Evolutionary conservation across 2,329 filamentous ascomycete genomes (phyloP).

Genomic region (Trichoderma semiorbis): DNA sequence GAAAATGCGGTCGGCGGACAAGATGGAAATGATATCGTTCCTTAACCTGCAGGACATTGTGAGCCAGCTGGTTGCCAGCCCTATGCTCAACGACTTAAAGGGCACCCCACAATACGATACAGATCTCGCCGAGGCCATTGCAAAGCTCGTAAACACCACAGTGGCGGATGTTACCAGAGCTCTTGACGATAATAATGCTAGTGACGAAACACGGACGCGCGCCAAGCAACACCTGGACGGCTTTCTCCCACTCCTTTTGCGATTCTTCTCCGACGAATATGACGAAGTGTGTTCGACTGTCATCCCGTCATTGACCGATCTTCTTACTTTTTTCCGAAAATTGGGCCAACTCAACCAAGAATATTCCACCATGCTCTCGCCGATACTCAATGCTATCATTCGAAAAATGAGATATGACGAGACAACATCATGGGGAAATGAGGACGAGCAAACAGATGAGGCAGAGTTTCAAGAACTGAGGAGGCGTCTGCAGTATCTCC

Average conservation of each 20-base stretch:
- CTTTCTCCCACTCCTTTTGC: constrained; percentile 82
- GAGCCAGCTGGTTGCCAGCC: constrained; percentile 77
- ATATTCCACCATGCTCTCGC: constrained; percentile 78
- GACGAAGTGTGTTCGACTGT: constrained; percentile 97
- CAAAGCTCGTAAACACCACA: constrained; percentile 90
- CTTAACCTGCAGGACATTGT: constrained; percentile 85
- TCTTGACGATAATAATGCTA: constrained; percentile 64
- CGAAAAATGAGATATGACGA: constrained; percentile 97
- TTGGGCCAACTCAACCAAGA: constrained; percentile 67
- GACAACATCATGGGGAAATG: constrained; percentile 86
- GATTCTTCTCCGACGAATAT: constrained; percentile 96
- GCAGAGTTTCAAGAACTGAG: constrained; percentile 95
- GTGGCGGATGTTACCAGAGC: constrained; percentile 83
- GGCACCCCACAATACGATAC: constrained; percentile 87
- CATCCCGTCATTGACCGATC: constrained; percentile 87
- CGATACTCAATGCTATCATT: constrained; percentile 88
- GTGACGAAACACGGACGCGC: constrained; percentile 63
- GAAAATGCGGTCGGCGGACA: constrained; percentile 94
- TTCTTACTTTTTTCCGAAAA: constrained; percentile 86
- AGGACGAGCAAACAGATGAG: constrained; percentile 93
- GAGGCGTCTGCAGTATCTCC: constrained; percentile 82
- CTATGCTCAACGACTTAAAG: constrained; percentile 73
- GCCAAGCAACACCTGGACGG: constrained; percentile 79
- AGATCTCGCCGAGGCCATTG: constrained; percentile 90
- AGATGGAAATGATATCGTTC: constrained; percentile 89